A percentile compares a stretch with the other conserved stretches of the same genome.
phyloP scores from a whole-genome alignment of 768 basidiomycete genomes.

The Lactarius tabidus region DNA sequence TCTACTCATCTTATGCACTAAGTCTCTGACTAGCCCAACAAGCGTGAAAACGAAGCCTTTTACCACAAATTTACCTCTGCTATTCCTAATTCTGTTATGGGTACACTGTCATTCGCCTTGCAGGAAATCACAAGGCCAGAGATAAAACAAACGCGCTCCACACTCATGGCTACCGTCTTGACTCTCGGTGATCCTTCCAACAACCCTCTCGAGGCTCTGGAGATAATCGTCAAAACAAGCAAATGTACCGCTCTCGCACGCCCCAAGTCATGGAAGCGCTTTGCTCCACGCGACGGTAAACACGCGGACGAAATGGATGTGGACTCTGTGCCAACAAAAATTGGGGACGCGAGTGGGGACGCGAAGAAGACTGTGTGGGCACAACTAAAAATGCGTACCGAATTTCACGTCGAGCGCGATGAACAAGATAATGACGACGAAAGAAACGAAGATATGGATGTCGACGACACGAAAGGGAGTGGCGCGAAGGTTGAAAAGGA shows the following conservation, averaged over 20 bases:
- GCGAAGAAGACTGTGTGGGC: slow-evolving; percentile 33
- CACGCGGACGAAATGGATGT: slow-evolving; percentile 35
- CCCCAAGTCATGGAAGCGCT: slow-evolving; percentile 80
- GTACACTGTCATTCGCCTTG: slow-evolving; percentile 64
- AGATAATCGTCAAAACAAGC: slow-evolving; percentile 66
- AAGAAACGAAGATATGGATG: slow-evolving; percentile 37
- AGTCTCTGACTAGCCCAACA: neutral
- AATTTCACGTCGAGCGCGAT: slow-evolving; percentile 51
- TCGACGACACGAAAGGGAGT: slow-evolving; percentile 35
- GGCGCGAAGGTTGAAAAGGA: slow-evolving; percentile 68
- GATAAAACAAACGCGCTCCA: slow-evolving; percentile 63
- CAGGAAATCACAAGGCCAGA: slow-evolving; percentile 58
- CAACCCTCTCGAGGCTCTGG: slow-evolving; percentile 65
- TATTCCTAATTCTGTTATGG: slow-evolving; percentile 50
- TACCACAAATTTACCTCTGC: slow-evolving; percentile 45
- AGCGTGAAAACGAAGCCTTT: slow-evolving; percentile 76
- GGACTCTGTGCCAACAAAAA: slow-evolving; percentile 19
- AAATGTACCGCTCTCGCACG: slow-evolving; percentile 73
- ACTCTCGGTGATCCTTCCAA: slow-evolving; percentile 73
- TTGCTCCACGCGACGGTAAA: slow-evolving; percentile 38
- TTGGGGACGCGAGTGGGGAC: slow-evolving; percentile 19
- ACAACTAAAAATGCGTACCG: slow-evolving; percentile 42
- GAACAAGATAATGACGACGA: slow-evolving; percentile 30
- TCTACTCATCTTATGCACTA: neutral
- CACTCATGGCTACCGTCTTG: slow-evolving; percentile 57